Base-by-base conservation (phyloP, 495 filamentous ascomycete species). In the Saxispiralis lemnorum region DNA sequence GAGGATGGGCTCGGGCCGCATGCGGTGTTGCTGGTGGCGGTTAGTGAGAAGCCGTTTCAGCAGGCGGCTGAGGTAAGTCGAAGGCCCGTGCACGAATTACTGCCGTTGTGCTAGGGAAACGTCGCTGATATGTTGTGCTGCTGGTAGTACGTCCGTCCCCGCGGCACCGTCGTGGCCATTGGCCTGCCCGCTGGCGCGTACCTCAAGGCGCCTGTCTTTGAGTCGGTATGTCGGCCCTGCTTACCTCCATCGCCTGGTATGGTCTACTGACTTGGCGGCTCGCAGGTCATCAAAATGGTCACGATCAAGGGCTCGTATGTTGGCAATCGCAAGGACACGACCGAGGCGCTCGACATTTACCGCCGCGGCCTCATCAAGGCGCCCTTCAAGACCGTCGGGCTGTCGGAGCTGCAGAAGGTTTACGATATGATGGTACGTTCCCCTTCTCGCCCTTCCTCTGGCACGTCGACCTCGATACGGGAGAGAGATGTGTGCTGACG, bases 41-140 rank as follows among this genome's bases (percentile, higher is more conserved):
- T 81, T 17, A 72, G 66, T 44, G 87, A 94, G 66, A 82, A 79
- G 63, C 87, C 87, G 16, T 94, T 94, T 75, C 84, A 93, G 63
- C 87, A 95, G 61, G 87, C 87, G 9, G 71, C 78, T 31, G 77
- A 79, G 41, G 56, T 61, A 39, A 42, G 48, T 38, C 10, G 1
- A 1, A n/a, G 1, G 16, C 19, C 21, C 24, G 13, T 14, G 7
- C 19, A 20, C n/a, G n/a, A n/a, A n/a, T n/a, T n/a, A n/a, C n/a
- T n/a, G n/a, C n/a, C n/a, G n/a, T n/a, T n/a, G n/a, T n/a, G n/a
- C n/a, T n/a, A n/a, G n/a, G n/a, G n/a, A n/a, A n/a, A n/a, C n/a
- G n/a, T n/a, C n/a, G n/a, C n/a, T n/a, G n/a, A n/a, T n/a, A n/a
- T n/a, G n/a, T n/a, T n/a, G n/a, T n/a, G n/a, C n/a, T n/a, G n/a